Evolutionary conservation across 139 green algal species (phyloP).

Genomic region (Asterochloris sp.): DNA sequence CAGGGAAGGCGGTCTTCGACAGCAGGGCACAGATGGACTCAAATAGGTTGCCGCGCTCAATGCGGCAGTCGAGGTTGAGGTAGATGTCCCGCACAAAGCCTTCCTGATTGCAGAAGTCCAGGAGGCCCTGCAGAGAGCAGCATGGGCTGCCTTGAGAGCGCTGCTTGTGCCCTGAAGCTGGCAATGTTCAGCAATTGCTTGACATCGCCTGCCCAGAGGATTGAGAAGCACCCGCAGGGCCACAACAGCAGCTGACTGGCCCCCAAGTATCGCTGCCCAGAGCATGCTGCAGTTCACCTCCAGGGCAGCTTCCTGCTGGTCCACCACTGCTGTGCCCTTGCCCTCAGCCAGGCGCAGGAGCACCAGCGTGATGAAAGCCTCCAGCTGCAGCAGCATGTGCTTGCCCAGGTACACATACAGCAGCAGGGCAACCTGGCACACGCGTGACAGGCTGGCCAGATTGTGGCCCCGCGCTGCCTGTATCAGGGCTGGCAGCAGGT

Average conservation of each 20-base stretch:
- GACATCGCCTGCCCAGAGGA: too few species aligned
- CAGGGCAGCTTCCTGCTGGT: conserved; percentile 82
- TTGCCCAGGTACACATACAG: conserved; percentile 75
- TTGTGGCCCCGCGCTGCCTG: not conserved
- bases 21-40: conserved; percentile 71
- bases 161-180: too few species aligned
- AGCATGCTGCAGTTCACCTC: conserved; percentile 46
- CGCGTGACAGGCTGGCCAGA: conserved; percentile 11
- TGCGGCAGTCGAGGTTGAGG: conserved; percentile 85
- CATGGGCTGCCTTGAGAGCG: not conserved
- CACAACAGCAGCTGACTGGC: too few species aligned
- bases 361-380: conserved; percentile 72
- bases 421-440: conserved; percentile 50
- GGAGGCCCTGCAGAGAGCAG: conserved; percentile 47
- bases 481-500: conserved; percentile 39
- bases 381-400: conserved; percentile 79
- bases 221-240: too few species aligned
- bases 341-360: conserved; percentile 85
- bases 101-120: conserved; percentile 87
- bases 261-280: not conserved
- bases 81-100: conserved; percentile 85
- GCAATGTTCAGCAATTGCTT: too few species aligned
- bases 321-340: conserved; percentile 24
- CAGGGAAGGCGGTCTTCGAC: conserved; percentile 78
- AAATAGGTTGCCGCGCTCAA: conserved; percentile 80